Evolutionary conservation across 768 basidiomycete genomes (phyloP).

Genomic region (Agaricus sinodeliciosus): DNA sequence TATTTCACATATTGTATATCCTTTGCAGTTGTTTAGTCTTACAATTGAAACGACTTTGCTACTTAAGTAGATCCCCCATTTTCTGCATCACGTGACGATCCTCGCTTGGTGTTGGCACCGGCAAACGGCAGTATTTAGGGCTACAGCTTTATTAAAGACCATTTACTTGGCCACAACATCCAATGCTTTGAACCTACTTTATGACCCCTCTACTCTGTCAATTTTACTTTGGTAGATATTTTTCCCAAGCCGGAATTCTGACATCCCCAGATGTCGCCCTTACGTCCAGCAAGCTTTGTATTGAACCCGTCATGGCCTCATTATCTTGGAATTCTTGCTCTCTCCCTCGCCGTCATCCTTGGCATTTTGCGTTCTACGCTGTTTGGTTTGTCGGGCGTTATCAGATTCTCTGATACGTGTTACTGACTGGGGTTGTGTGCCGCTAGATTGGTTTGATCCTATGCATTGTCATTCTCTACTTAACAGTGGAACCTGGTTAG

Average conservation of each 20-base stretch:
- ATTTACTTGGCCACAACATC: background rate
- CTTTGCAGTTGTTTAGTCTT: background rate
- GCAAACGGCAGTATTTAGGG: no score
- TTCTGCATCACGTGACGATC: background rate
- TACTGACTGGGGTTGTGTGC: background rate
- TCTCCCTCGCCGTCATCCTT: slow-evolving; percentile 32
- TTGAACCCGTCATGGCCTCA: slow-evolving; percentile 47
- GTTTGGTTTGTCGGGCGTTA: slow-evolving; percentile 30
- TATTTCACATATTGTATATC: slow-evolving; percentile 1
- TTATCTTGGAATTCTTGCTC: slow-evolving; percentile 31
- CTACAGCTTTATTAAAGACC: no score
- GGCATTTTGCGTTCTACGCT: slow-evolving; percentile 38
- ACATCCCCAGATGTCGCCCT: slow-evolving; percentile 14
- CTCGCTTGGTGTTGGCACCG: background rate
- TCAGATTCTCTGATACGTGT: background rate
- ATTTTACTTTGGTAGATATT: background rate
- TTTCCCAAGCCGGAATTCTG: background rate
- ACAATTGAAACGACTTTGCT: background rate
- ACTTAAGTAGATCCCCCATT: background rate
- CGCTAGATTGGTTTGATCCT: slow-evolving; percentile 64
- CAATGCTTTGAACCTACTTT: background rate
- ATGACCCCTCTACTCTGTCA: slow-evolving; percentile 2
- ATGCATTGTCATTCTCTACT: slow-evolving; percentile 67
- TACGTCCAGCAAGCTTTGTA: slow-evolving; percentile 17
- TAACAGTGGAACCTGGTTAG: slow-evolving; percentile 74